Percentiles rank a stretch among this genome's conserved stretches.
phyloP scores from a whole-genome alignment of 805 yeast genomes.

The Kazachstania psychrophila region DNA sequence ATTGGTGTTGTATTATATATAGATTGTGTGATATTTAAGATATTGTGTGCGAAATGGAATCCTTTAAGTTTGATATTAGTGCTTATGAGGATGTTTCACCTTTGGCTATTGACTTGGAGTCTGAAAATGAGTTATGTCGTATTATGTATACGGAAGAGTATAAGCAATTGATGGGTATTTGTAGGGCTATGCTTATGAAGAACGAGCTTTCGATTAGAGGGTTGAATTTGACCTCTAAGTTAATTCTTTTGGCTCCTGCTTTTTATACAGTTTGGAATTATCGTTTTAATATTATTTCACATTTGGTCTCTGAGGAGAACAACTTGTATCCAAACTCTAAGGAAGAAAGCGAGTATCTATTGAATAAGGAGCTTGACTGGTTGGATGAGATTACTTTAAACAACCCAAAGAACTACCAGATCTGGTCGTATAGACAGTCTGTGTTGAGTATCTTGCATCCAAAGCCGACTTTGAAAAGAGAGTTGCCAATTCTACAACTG shows the following conservation, averaged over 20 bases:
- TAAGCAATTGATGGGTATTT: conserved; percentile 46
- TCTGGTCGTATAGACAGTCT: conserved; percentile 88
- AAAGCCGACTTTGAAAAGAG: conserved; percentile 35
- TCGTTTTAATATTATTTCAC: conserved; percentile 43
- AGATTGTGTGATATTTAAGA: no score
- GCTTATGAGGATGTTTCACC: conserved; percentile 35
- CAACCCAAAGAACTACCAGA: conserved; percentile 86
- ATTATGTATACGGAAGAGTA: conserved; percentile 70
- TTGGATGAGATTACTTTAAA: conserved; percentile 63
- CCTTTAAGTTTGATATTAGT: conserved; percentile 5
- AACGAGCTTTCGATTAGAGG: conserved; percentile 68
- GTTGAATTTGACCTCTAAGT: conserved; percentile 50
- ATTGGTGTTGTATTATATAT: no score
- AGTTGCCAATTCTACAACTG: conserved; percentile 51
- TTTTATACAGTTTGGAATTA: conserved; percentile 88
- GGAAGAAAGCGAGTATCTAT: not conserved
- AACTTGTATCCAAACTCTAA: not conserved
- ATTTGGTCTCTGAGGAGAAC: conserved; percentile 28
- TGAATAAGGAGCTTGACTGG: conserved; percentile 62
- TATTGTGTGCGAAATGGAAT: no score
- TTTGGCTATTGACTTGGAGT: conserved; percentile 35
- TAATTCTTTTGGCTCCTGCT: conserved; percentile 68
- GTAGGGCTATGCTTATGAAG: conserved; percentile 48
- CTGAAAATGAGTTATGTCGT: conserved; percentile 42
- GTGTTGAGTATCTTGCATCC: conserved; percentile 36